These are phyloP conservation scores for Penicillium psychrosexuale DNA, from an alignment of 2,329 filamentous ascomycete genomes.

Conservation along the genomic window DNA sequence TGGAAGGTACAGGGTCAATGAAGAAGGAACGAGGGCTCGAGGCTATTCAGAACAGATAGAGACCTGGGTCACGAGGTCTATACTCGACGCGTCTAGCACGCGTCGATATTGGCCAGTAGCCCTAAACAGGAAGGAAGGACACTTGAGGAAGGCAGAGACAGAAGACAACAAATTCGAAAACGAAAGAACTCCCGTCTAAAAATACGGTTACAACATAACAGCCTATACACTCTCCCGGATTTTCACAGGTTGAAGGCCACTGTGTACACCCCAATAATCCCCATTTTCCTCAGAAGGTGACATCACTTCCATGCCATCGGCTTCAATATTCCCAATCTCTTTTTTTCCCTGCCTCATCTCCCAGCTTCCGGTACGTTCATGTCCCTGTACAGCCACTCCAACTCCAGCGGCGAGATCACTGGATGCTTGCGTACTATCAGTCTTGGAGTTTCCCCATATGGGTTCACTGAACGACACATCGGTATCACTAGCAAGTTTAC, in stretches of 20 bases:
- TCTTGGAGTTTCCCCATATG: constrained; percentile 40
- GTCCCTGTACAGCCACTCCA: constrained; percentile 34
- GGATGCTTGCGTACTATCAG: constrained; percentile 30
- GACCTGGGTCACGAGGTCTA: neutral
- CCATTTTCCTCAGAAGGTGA: constrained; percentile 48
- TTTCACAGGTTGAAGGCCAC: constrained; percentile 44
- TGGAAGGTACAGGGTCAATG: neutral
- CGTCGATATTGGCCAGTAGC: neutral
- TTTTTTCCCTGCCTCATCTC: constrained; percentile 47
- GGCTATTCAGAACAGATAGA: neutral
- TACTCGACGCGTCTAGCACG: neutral
- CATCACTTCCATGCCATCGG: neutral
- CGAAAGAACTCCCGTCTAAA: neutral
- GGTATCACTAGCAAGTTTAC: constrained; percentile 54
- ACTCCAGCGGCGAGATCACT: constrained; percentile 15
- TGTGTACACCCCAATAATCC: constrained; percentile 36
- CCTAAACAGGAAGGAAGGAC: neutral
- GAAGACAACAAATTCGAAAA: neutral
- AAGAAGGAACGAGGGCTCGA: constrained; percentile 4
- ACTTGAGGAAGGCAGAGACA: neutral
- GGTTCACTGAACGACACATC: constrained; percentile 48
- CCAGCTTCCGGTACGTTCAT: constrained; percentile 58
- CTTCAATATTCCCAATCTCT: constrained; percentile 15
- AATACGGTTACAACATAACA: neutral
- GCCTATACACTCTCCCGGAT: constrained; percentile 48